Conservation (phyloP, 1,284 basidiomycete species). For the Papiliotrema fonsecae region DNA sequence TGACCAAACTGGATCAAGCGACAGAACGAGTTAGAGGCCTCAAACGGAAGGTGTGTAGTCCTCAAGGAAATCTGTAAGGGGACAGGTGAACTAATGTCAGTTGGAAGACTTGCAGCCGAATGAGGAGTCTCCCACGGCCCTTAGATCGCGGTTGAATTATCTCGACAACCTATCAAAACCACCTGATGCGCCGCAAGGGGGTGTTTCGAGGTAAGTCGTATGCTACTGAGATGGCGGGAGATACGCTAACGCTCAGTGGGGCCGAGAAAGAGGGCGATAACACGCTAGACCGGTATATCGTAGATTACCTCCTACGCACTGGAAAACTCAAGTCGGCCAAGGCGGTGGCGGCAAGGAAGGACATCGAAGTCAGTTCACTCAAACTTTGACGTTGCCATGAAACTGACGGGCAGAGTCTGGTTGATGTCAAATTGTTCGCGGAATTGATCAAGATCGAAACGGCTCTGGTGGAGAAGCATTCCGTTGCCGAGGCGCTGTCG, state of each 20-base stretch:
- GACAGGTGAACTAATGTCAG: too few species aligned
- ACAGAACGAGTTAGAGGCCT: constrained; percentile 39
- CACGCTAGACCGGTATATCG: constrained; percentile 76
- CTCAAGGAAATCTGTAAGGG: too few species aligned
- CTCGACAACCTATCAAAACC: constrained; percentile 12
- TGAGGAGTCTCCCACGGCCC: constrained; percentile 13
- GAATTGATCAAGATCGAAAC: constrained; percentile 81
- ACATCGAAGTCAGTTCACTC: constrained; percentile 33
- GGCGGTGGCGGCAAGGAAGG: constrained; percentile 28
- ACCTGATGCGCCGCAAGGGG: constrained; percentile 5
- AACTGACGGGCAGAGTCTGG: constrained; percentile 57
- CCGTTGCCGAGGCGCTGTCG: constrained; percentile 77
- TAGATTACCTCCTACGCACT: constrained; percentile 78
- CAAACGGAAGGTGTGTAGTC: constrained; percentile 46
- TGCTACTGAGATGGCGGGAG: not conserved
- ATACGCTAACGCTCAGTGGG: not conserved
- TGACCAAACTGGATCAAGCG: constrained; percentile 32
- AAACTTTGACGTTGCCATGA: not conserved
- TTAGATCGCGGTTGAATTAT: constrained; percentile 22
- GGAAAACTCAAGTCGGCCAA: constrained; percentile 40
- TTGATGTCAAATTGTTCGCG: constrained; percentile 86
- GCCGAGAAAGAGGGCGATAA: constrained; percentile 16
- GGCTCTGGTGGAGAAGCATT: constrained; percentile 63
- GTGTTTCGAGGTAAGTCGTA: constrained; percentile 1
- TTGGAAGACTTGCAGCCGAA: constrained; percentile 42